Evolutionary conservation across 2,329 filamentous ascomycete genomes (phyloP).

Genomic region (Grosmannia huntii): DNA sequence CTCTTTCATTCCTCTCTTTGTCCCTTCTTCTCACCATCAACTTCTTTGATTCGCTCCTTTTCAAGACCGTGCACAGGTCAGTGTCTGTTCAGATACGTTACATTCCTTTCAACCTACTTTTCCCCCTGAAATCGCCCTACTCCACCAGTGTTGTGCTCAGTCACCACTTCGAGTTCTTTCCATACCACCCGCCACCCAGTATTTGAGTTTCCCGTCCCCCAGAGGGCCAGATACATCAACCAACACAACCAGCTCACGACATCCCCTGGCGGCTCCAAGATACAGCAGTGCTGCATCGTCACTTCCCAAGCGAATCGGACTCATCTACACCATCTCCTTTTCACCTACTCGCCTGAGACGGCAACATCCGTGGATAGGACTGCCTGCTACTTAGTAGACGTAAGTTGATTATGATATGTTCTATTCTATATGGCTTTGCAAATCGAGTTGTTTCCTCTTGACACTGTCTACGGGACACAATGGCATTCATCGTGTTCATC

Average conservation of each 20-base stretch:
- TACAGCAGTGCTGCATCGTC: constrained; percentile 15
- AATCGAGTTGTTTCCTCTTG: no score
- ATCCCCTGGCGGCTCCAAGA: constrained; percentile 14
- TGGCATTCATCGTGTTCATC: no score
- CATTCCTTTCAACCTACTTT: constrained; percentile 3
- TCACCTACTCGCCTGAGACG: constrained; percentile 5
- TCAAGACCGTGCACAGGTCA: constrained; percentile 4
- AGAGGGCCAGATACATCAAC: background rate
- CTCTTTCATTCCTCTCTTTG: background rate
- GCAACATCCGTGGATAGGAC: background rate
- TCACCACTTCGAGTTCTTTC: background rate
- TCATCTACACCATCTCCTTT: constrained; percentile 3
- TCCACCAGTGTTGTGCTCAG: background rate
- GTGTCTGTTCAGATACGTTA: constrained; percentile 9
- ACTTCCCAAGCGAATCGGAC: constrained; percentile 4
- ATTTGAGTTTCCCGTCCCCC: background rate
- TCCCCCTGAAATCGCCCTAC: background rate
- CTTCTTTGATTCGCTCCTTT: constrained; percentile 9
- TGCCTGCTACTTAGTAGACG: background rate
- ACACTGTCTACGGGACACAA: no score
- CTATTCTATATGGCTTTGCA: no score
- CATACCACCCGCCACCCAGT: background rate
- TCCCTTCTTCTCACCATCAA: constrained; percentile 1
- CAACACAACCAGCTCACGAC: constrained; percentile 1
- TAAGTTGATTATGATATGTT: background rate